Evolutionary conservation across 2,329 filamentous ascomycete genomes (phyloP), one percentile per base, ranked within the genome.

Genomic region (Fusarium floridanum): DNA sequence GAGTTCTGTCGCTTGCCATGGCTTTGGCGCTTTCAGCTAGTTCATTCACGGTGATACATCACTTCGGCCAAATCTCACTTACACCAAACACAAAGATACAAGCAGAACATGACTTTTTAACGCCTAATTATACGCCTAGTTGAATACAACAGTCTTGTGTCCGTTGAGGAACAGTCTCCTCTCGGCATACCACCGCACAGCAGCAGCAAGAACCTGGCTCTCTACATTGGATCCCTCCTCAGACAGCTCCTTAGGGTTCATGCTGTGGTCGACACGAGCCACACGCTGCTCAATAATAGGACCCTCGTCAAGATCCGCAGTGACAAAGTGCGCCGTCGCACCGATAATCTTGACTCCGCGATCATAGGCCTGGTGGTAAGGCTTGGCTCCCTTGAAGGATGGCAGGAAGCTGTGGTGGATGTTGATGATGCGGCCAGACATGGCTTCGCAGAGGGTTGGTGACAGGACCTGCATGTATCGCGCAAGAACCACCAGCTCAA

Each of bases 391-490:
- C 88, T 97, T 97, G 90, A 97, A 97, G 11, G 89, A 92, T 0
- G 94, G 94, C 87, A 97, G 83, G 89, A 97, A 97, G 76, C 90
- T 93, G 85, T 97, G 94, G 85, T 97, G 94, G 83, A 97, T 96
- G 85, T 97, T 97, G 92, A 97, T 96, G 85, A 97, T 97, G 81
- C 91, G 91, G 68, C 94, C 94, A 61, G 91, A 93, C 93, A 97
- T 95, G 78, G 90, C 93, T 67, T 88, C 85, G 85, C 94, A 97
- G 45, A 97, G 86, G 10, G 84, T 89, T 0, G 93, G 93, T 24
- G 91, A 93, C 12, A 97, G 88, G 36, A 97, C 93, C 85, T 97
- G 94, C 94, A 97, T 97, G 85, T 97, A 97, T 69, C 94, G 91
- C 8, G 94, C 94, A 56, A 97, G 86, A 1, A 97, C 94, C 63